A percentile compares a stretch with the other conserved stretches of the same genome.
phyloP scores from a whole-genome alignment of 441 rosid genomes.

The Isatis lusitanica region DNA sequence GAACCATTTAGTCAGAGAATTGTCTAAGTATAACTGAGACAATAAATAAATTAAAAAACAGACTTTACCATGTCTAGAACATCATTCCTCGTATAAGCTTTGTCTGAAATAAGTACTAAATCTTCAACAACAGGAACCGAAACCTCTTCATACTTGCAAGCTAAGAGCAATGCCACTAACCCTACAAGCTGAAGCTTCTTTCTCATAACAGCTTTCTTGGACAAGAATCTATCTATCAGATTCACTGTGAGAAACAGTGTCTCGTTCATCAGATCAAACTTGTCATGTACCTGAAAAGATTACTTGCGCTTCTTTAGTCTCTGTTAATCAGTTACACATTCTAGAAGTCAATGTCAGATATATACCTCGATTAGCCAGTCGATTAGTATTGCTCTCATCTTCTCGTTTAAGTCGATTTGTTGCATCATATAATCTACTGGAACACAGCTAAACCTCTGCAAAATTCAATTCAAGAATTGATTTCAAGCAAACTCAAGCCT shows the following conservation, averaged over 20 bases:
- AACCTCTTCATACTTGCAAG: constrained; percentile 98
- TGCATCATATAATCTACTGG: constrained; percentile 70
- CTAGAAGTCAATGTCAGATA: constrained; percentile 2
- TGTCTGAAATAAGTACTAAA: constrained; percentile 82
- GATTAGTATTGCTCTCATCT: constrained; percentile 90
- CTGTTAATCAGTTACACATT: no score
- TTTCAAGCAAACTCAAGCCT: not conserved
- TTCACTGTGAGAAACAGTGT: constrained; percentile 91
- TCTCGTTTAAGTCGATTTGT: constrained; percentile 76
- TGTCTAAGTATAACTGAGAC: not conserved
- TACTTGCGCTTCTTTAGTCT: not conserved
- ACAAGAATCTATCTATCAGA: constrained; percentile 86
- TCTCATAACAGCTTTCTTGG: constrained; percentile 62
- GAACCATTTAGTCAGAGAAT: not conserved
- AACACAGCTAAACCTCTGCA: constrained; percentile 62
- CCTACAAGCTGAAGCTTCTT: constrained; percentile 96
- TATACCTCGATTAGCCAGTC: constrained; percentile 97
- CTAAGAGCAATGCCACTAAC: constrained; percentile 83
- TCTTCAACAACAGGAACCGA: constrained; percentile 84
- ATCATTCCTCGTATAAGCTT: constrained; percentile 75
- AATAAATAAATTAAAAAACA: no score
- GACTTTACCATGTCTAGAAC: constrained; percentile 71
- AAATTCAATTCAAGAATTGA: not conserved
- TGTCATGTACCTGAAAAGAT: constrained; percentile 78
- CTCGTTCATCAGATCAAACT: constrained; percentile 86